phyloP scores from a whole-genome alignment of 192 early-diverging fungal species.

The Phycomyces blakesleeanus region DNA sequence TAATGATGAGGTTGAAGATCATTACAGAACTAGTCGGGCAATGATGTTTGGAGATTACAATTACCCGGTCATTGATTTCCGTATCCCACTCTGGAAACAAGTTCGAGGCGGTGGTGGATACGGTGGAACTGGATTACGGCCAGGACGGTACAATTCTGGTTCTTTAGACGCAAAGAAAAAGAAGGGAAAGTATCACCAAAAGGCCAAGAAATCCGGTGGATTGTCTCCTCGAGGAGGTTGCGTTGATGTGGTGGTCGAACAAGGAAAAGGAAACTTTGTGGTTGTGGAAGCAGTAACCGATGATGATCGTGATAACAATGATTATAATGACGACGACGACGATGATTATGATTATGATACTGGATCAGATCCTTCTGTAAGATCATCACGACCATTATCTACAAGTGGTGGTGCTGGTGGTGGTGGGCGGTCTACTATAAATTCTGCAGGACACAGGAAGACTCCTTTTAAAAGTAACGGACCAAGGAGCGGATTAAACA shows the following conservation, averaged over 20 bases:
- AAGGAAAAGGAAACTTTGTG: slow-evolving; percentile 19
- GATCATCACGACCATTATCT: too few species aligned
- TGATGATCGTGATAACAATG: neutral
- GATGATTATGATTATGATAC: too few species aligned
- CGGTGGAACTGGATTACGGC: slow-evolving; percentile 1
- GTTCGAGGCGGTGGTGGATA: slow-evolving; percentile 11
- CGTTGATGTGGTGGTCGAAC: slow-evolving; percentile 17
- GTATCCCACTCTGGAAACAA: slow-evolving; percentile 29
- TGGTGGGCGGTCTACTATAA: too few species aligned
- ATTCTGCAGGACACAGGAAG: too few species aligned
- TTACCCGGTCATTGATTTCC: slow-evolving; percentile 47
- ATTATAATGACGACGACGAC: neutral
- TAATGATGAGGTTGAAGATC: slow-evolving; percentile 38
- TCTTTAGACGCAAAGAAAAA: neutral
- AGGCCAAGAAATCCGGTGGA: neutral
- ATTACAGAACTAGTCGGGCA: slow-evolving; percentile 39
- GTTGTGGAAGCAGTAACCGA: neutral
- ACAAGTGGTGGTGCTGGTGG: too few species aligned
- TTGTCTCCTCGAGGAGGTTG: slow-evolving; percentile 13
- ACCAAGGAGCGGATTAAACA: too few species aligned
- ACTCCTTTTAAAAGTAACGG: too few species aligned
- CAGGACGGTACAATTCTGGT: neutral
- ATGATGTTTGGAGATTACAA: slow-evolving; percentile 54
- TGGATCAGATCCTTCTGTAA: too few species aligned
- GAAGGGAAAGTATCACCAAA: neutral